These are phyloP conservation scores for Sclerotiophoma versabilis DNA, from an alignment of 2,329 filamentous ascomycete species.

Conservation along the genomic window DNA sequence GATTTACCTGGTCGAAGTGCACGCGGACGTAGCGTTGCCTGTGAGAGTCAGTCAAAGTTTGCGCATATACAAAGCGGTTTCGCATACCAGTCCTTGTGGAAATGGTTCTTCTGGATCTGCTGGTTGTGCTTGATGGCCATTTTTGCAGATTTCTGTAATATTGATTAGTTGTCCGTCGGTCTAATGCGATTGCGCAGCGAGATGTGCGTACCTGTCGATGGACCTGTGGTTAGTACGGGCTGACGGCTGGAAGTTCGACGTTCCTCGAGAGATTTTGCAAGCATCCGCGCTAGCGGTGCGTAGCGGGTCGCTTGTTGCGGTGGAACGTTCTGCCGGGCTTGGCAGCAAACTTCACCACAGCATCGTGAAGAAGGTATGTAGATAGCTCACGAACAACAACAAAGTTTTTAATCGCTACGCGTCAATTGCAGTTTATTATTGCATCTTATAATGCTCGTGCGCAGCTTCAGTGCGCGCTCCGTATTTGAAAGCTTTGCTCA, in stretches of 20 bases:
- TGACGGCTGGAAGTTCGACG: conserved; percentile 25
- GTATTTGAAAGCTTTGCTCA: not conserved
- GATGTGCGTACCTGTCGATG: conserved; percentile 37
- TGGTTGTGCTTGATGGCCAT: conserved; percentile 99
- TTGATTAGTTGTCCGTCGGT: conserved; percentile 19
- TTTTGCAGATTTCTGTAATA: conserved; percentile 37
- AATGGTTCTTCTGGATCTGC: conserved; percentile 90
- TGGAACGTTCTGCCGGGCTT: conserved; percentile 29
- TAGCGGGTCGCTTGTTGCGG: conserved; percentile 31
- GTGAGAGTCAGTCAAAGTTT: conserved; percentile 30
- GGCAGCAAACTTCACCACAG: conserved; percentile 2
- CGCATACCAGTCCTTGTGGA: conserved; percentile 67
- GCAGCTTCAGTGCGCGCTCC: not conserved
- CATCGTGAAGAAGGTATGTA: not conserved
- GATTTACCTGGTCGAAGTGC: conserved; percentile 98
- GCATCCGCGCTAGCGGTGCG: conserved; percentile 4
- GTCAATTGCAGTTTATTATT: conserved; percentile 1
- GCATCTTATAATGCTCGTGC: conserved; percentile 3
- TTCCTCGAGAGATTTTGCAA: conserved; percentile 17
- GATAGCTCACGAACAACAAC: not conserved
- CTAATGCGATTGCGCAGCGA: conserved; percentile 6
- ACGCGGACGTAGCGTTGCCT: conserved; percentile 97
- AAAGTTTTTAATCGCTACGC: no score
- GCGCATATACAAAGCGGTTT: conserved; percentile 13
- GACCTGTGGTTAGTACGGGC: conserved; percentile 47